Base-by-base conservation (phyloP, 345 rosid genomes). In the Turnera subulata region DNA sequence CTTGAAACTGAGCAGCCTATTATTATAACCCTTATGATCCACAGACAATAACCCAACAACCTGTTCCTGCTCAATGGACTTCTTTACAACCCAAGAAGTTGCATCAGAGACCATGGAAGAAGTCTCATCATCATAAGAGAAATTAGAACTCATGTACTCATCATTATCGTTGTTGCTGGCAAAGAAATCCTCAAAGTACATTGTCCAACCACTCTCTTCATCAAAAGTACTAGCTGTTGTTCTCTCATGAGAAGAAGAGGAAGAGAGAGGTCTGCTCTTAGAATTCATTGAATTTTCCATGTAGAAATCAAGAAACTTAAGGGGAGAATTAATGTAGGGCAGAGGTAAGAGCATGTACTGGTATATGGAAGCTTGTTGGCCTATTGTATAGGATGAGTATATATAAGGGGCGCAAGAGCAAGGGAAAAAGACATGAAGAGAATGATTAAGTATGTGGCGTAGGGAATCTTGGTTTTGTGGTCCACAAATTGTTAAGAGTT, bases 201-300 rank as follows among this genome's bases (percentile, higher is more conserved):
- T 72, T 15, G 89, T 84, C 89, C 89, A 84, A 10, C 84, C 74
- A 60, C 89, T 84, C 73, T 79, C 84, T 50, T 70, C 77, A 46
- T 19, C 38, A 11, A 52, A 15, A 19, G 55, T 46, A 58, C 19
- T 32, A 45, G 18, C 24, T n/a, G 13, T 57, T 23, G 55, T 52
- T 11, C 20, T 48, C 12, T 24, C 61, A 21, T 53, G 11, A 26
- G 54, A 13, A 38, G 50, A 53, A 19, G 32, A 43, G 21, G 47
- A 38, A 39, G 53, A 15, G 8, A 45, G 14, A 19, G 22, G 29
- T 20, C 38, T 62, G 40, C 60, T 58, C 50, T 38, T 43, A 10
- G 69, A 62, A 59, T 26, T 73, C 61, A 33, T 33, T 32, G 78
- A 72, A 14, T 32, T 56, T 17, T 56, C 59, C 69, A 63, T 61